Evolutionary conservation across 2,329 filamentous ascomycete genomes (phyloP).

Genomic region (Calonectria multiphialidica): DNA sequence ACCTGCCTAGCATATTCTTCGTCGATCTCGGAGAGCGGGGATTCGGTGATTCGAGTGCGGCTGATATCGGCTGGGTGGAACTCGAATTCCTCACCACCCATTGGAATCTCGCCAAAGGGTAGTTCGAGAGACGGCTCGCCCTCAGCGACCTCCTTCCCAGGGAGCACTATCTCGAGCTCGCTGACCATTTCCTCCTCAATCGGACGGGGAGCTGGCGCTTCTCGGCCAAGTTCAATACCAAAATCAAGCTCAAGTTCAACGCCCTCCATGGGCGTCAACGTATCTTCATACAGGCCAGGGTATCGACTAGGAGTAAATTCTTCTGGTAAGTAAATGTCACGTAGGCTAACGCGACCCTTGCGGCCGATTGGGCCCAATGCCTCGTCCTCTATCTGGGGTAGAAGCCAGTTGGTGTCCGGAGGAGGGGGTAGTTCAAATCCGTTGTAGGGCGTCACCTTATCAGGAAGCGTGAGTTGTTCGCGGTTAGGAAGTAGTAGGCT

Average conservation of each 20-base stretch:
- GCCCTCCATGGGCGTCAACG: constrained; percentile 70
- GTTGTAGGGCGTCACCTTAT: constrained; percentile 93
- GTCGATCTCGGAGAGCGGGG: constrained; percentile 77
- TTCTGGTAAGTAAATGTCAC: constrained; percentile 77
- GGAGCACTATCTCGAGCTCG: constrained; percentile 70
- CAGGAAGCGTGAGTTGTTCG: constrained; percentile 88
- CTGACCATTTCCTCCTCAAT: constrained; percentile 78
- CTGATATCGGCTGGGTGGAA: constrained; percentile 67
- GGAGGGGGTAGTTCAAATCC: constrained; percentile 82
- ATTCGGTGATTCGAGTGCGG: constrained; percentile 75
- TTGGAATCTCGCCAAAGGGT: constrained; percentile 68
- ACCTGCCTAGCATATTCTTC: constrained; percentile 71
- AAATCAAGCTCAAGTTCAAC: constrained; percentile 81
- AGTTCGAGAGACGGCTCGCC: constrained; percentile 67
- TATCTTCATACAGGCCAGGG: constrained; percentile 69
- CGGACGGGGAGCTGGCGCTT: constrained; percentile 76
- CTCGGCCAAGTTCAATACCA: constrained; percentile 85
- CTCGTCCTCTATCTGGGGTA: constrained; percentile 79
- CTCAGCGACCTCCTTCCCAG: constrained; percentile 68
- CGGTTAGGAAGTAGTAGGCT: constrained; percentile 85
- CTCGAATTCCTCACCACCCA: constrained; percentile 74
- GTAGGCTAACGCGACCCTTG: constrained; percentile 68
- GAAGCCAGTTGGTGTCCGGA: constrained; percentile 86
- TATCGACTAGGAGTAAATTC: constrained; percentile 82
- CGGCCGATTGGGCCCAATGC: constrained; percentile 65